Percentiles rank a stretch among this genome's conserved stretches.
Conservation (phyloP, 176 grass and related monocot species). For the Puya raimondii region DNA sequence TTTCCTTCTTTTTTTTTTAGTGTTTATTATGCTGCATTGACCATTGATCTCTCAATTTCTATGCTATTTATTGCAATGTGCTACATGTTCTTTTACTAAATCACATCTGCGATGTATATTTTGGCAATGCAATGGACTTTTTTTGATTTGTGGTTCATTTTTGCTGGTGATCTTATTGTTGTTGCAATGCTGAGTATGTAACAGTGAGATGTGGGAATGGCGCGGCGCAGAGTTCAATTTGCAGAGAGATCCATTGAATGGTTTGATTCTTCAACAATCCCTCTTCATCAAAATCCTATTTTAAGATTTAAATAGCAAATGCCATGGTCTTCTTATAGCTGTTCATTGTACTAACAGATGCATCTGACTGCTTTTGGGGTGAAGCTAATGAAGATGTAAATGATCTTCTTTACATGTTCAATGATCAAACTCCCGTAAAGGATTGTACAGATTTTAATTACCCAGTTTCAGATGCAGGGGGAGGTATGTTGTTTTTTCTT, state of each 20-base stretch:
- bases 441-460: conserved; percentile 66
- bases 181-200: conserved; percentile 21
- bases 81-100: conserved; percentile 13
- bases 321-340: background rate
- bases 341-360: conserved; percentile 28
- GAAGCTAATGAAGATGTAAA: conserved; percentile 35
- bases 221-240: conserved; percentile 46
- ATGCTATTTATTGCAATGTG: conserved; percentile 7
- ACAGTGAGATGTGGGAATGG: conserved; percentile 75
- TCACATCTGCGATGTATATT: conserved; percentile 8
- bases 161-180: background rate
- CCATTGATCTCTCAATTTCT: conserved; percentile 19
- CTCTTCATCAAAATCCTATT: background rate
- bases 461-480: conserved; percentile 46
- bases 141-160: background rate
- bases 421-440: conserved; percentile 93
- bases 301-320: background rate
- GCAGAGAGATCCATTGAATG: conserved; percentile 49
- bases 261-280: conserved; percentile 25
- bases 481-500: conserved; percentile 32
- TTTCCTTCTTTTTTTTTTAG: conserved; percentile 22
- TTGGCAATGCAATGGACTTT: background rate
- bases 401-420: conserved; percentile 49
- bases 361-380: conserved; percentile 48
- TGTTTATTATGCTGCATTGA: conserved; percentile 4